phyloP scores from a whole-genome alignment of 208 protist species.

The Trypanosoma melophagium region DNA sequence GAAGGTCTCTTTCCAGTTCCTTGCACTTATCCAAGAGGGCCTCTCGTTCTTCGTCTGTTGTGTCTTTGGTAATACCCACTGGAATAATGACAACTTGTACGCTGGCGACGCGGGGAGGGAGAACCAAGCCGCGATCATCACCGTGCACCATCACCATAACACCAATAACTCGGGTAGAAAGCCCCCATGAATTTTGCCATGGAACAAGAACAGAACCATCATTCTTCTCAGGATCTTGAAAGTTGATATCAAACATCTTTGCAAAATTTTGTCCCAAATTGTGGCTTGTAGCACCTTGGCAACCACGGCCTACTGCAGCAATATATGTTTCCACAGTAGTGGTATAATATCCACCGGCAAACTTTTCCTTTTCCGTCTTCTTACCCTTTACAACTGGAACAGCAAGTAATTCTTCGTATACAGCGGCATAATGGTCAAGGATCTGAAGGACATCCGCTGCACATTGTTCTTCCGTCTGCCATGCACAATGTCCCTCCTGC shows the following conservation, averaged over 20 bases:
- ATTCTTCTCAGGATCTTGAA: conserved; percentile 90
- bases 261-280: conserved; percentile 97
- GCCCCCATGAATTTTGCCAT: conserved; percentile 99
- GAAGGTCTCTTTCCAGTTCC: conserved; percentile 62
- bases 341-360: conserved; percentile 98
- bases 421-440: conserved; percentile 93
- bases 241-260: conserved; percentile 97
- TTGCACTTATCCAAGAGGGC: conserved; percentile 55
- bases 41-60: conserved; percentile 51
- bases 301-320: conserved; percentile 93
- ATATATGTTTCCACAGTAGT: conserved; percentile 99
- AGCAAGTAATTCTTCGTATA: conserved; percentile 98
- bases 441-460: conserved; percentile 94
- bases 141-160: conserved; percentile 99
- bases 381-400: conserved; percentile 96
- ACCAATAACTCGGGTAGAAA: conserved; percentile 97
- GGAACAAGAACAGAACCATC: conserved; percentile 83
- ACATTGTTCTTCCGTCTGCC: conserved; percentile 92
- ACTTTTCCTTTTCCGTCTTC: conserved; percentile 99
- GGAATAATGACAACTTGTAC: conserved; percentile 95
- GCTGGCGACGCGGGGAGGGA: conserved; percentile 96
- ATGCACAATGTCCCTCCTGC: conserved; percentile 98
- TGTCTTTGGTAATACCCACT: conserved; percentile 87
- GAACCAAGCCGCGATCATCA: conserved; percentile 98
- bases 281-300: conserved; percentile 96